A percentile compares a stretch with the other conserved stretches of the same genome.
Conservation (phyloP, 129 eudicot genomes). For the Solidago caesia region DNA sequence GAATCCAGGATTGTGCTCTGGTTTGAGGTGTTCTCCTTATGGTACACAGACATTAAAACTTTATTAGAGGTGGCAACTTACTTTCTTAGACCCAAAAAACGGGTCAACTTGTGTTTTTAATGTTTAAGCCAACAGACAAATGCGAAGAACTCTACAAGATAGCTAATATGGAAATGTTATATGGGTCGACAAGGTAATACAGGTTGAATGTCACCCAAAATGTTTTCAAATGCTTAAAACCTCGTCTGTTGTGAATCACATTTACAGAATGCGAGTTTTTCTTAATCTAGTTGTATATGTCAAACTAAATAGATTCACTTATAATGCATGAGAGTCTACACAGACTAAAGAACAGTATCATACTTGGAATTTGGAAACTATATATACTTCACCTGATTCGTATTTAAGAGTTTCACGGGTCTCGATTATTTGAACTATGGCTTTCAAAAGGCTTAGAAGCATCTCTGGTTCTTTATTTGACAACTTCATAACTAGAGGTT, state of each 20-base stretch:
- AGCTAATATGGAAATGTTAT: background rate
- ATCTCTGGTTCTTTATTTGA: slow-evolving; percentile 77
- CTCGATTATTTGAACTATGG: slow-evolving; percentile 66
- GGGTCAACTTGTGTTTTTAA: background rate
- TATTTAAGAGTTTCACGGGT: slow-evolving; percentile 41
- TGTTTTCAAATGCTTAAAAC: background rate
- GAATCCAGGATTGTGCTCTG: slow-evolving; percentile 28
- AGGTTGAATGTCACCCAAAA: background rate
- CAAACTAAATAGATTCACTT: background rate
- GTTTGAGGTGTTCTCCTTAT: slow-evolving; percentile 42
- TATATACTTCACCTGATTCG: too few relatives aligned
- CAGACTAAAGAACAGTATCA: background rate
- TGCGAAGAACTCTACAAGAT: too few relatives aligned
- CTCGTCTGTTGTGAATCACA: background rate
- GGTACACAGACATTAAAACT: background rate
- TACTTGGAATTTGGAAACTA: background rate
- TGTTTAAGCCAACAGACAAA: background rate
- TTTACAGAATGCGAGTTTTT: too few relatives aligned
- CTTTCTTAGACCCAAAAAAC: background rate
- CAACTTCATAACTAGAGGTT: slow-evolving; percentile 57
- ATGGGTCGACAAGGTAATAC: background rate
- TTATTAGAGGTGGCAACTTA: background rate
- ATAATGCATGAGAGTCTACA: background rate
- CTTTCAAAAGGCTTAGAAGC: slow-evolving; percentile 62
- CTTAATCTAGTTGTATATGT: background rate